Evolutionary conservation across 2,329 filamentous ascomycete species (phyloP).

Genomic region (Akanthomyces dipterigenus): DNA sequence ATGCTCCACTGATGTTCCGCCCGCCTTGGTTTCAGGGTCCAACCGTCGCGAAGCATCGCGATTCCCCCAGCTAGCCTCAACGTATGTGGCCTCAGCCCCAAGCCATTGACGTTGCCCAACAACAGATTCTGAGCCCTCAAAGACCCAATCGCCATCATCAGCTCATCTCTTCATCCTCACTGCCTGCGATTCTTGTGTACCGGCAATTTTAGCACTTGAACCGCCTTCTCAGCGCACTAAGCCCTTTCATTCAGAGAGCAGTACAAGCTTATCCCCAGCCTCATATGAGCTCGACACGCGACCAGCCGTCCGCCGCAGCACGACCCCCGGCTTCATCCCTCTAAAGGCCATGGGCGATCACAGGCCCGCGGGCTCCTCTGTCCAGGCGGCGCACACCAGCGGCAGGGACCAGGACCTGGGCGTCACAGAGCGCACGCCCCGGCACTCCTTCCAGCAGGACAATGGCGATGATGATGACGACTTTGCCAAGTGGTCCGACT

Average conservation of each 20-base stretch:
- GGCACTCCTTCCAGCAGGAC: conserved; percentile 8
- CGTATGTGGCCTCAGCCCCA: neutral
- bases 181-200: neutral
- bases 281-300: neutral
- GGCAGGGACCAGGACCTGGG: conserved; percentile 2
- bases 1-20: no score
- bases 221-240: neutral
- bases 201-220: neutral
- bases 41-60: neutral
- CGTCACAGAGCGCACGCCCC: neutral
- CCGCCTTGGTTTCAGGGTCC: conserved; percentile 1
- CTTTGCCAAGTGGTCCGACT: conserved; percentile 7
- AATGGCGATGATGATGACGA: neutral
- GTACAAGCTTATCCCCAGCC: neutral
- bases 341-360: neutral
- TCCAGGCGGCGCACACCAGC: neutral
- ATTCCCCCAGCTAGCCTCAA: neutral
- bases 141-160: neutral
- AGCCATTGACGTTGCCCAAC: neutral
- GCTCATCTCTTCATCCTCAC: neutral
- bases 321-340: neutral
- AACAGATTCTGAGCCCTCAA: neutral
- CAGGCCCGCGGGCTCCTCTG: neutral
- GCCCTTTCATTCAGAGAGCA: neutral
- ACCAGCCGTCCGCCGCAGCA: neutral